phyloP scores from a whole-genome alignment of 208 protist genomes.

The Crithidia fasciculata region DNA sequence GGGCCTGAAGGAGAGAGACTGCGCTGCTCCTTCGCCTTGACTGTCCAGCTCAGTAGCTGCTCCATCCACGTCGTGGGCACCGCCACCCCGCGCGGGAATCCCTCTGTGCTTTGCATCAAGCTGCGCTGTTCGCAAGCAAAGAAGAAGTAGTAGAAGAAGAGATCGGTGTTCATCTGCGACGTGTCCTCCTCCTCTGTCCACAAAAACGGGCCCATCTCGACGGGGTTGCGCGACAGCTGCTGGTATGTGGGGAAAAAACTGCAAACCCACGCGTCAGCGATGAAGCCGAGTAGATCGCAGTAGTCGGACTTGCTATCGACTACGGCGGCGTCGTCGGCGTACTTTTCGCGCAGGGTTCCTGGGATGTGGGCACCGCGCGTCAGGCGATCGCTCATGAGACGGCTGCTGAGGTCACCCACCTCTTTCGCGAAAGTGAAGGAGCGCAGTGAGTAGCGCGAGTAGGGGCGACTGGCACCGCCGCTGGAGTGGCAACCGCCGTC shows the following conservation, averaged over 20 bases:
- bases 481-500: conserved; percentile 28
- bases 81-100: conserved; percentile 45
- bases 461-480: conserved; percentile 5
- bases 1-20: not conserved
- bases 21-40: conserved; percentile 17
- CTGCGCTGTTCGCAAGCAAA: conserved; percentile 47
- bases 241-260: conserved; percentile 51
- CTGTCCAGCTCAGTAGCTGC: conserved; percentile 47
- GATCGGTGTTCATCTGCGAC: conserved; percentile 26
- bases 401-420: conserved; percentile 32
- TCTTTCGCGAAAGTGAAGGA: conserved; percentile 19
- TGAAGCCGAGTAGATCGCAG: conserved; percentile 18
- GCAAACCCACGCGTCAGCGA: conserved; percentile 53
- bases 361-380: conserved; percentile 26
- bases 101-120: conserved; percentile 44
- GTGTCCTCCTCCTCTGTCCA: conserved; percentile 41
- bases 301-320: conserved; percentile 26
- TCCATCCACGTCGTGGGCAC: conserved; percentile 70
- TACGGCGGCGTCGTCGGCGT: conserved; percentile 14
- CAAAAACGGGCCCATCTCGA: conserved; percentile 32
- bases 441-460: conserved; percentile 31
- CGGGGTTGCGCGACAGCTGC: conserved; percentile 29
- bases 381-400: conserved; percentile 41
- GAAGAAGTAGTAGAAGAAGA: conserved; percentile 71
- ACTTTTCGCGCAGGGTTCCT: conserved; percentile 29